Percentiles rank a stretch among this genome's conserved stretches.
phyloP scores from a whole-genome alignment of 176 grass and related monocot species.

The Oryza meridionalis region DNA sequence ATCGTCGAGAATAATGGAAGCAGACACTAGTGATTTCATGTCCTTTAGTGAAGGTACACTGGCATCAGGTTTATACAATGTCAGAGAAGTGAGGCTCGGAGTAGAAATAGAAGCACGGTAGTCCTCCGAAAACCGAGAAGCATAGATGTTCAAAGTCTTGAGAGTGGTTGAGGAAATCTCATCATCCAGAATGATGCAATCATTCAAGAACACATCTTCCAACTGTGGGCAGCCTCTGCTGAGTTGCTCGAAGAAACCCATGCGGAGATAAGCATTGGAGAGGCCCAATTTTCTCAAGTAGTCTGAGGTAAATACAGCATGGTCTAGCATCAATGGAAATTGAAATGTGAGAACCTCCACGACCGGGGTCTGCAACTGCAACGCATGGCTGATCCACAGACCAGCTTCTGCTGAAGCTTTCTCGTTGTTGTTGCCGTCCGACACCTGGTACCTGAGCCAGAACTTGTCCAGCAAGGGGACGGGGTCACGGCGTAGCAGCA shows the following conservation, averaged over 20 bases:
- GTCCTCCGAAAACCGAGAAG: accelerated
- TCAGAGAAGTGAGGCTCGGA: conserved; percentile 6
- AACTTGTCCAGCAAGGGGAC: conserved; percentile 4
- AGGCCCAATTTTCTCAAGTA: conserved; percentile 3
- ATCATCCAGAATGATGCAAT: not conserved
- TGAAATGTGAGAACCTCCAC: not conserved
- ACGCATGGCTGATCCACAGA: conserved; percentile 33
- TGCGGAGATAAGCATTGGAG: accelerated
- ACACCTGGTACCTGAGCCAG: not conserved
- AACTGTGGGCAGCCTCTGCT: not conserved
- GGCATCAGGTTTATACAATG: not conserved
- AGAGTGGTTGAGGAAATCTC: conserved; percentile 12
- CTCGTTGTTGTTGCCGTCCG: accelerated
- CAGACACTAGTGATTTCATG: conserved; percentile 19
- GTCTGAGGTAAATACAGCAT: not conserved
- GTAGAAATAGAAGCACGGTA: not conserved
- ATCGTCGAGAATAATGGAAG: not conserved
- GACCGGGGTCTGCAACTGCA: not conserved
- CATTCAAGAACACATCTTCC: not conserved
- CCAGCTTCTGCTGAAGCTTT: not conserved
- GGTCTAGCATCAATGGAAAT: too few species aligned
- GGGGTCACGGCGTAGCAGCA: conserved; percentile 24
- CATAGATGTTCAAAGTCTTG: not conserved
- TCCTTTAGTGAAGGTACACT: conserved; percentile 12
- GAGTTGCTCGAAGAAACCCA: conserved; percentile 24